Conservation (phyloP, 768 basidiomycete species). For the Tulasnella sp. region DNA sequence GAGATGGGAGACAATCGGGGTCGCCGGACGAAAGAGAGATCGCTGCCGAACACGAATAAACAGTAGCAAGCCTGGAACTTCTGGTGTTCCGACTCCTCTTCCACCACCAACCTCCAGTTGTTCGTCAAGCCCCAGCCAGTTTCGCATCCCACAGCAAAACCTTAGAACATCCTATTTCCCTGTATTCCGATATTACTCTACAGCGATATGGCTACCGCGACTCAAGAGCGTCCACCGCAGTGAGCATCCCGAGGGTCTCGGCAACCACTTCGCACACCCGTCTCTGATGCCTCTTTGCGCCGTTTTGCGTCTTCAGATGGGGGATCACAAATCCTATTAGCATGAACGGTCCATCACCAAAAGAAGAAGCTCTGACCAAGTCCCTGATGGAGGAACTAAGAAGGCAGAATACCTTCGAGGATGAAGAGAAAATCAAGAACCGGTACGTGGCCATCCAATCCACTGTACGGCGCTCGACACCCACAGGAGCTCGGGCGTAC, state of each 20-base stretch:
- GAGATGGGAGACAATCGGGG: neutral
- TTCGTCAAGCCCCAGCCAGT: neutral
- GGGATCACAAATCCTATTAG: constrained; percentile 88
- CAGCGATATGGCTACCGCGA: neutral
- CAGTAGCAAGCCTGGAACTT: neutral
- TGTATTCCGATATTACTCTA: neutral
- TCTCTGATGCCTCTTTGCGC: neutral
- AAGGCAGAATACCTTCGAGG: constrained; percentile 82
- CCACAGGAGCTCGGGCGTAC: neutral
- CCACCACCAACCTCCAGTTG: neutral
- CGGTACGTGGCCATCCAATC: constrained; percentile 55
- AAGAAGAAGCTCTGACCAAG: constrained; percentile 76
- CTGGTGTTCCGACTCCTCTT: neutral
- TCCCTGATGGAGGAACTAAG: constrained; percentile 89
- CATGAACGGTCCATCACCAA: constrained; percentile 62
- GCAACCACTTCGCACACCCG: neutral
- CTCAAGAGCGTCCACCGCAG: constrained; percentile 10
- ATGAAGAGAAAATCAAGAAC: constrained; percentile 77
- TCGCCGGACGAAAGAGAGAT: neutral
- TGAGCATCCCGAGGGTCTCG: constrained; percentile 10
- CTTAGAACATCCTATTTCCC: neutral
- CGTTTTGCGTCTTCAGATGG: constrained; percentile 4
- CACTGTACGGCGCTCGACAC: neutral
- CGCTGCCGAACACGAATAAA: neutral
- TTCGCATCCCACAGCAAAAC: neutral